A percentile compares a stretch with the other conserved stretches of the same genome.
Evolutionary conservation across 2,329 filamentous ascomycete genomes (phyloP).

Genomic region (Talaromyces islandicus): DNA sequence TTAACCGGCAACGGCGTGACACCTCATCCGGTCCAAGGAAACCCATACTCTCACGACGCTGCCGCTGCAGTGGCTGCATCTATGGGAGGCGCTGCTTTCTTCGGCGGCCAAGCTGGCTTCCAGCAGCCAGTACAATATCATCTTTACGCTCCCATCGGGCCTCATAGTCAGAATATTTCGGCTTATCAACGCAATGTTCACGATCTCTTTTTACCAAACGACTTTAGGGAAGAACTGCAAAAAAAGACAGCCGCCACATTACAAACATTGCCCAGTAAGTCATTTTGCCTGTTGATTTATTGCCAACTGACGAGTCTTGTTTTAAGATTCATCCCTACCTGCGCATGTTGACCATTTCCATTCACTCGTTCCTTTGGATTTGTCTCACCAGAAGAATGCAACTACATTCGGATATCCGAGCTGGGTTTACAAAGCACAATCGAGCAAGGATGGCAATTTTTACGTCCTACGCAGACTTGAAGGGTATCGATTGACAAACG

Average conservation of each 20-base stretch:
- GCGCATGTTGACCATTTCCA: conserved; percentile 79
- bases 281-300: not conserved
- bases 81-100: conserved; percentile 61
- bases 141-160: conserved; percentile 80
- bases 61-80: conserved; percentile 22
- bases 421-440: conserved; percentile 93
- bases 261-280: conserved; percentile 73
- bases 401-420: conserved; percentile 79
- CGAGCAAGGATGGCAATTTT: conserved; percentile 79
- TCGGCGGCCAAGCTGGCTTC: conserved; percentile 52
- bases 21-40: conserved; percentile 47
- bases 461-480: conserved; percentile 84
- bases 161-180: conserved; percentile 72
- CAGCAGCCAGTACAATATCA: conserved; percentile 79
- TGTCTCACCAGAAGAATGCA: conserved; percentile 69
- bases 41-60: conserved; percentile 74
- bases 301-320: conserved; percentile 11
- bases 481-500: conserved; percentile 81
- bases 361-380: conserved; percentile 84
- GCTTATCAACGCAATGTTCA: conserved; percentile 81
- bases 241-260: conserved; percentile 79
- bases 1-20: conserved; percentile 42
- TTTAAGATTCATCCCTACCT: conserved; percentile 61
- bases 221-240: conserved; percentile 79
- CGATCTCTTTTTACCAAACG: conserved; percentile 87